Evolutionary conservation across 148 eudicot species (phyloP), one percentile per base, ranked within the genome.

Genomic region (Silene latifolia): DNA sequence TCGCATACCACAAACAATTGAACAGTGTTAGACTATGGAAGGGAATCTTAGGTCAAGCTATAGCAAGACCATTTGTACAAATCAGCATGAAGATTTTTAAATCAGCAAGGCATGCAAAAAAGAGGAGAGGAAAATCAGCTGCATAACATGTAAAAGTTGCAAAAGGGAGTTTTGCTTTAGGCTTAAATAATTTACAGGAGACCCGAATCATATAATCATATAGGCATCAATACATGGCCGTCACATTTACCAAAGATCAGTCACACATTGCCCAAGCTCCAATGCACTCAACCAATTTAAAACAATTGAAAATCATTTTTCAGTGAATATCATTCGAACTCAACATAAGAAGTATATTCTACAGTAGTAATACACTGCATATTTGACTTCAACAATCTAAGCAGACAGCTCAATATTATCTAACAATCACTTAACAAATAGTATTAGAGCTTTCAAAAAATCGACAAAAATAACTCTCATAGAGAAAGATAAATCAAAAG

Each of bases 1-100:
- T 67, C 8, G 21, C 70, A 67, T 67, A 64, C 39, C 7, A 56
- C 63, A 69, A 77, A 19, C 39, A 61, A 19, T 13, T 15, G 61
- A 19, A 58, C 20, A 44, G 4, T 0, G 47, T 25, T 11, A 64
- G 72, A 72, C 67, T 15, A 7, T 18, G 65, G 6, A 20, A 35
- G 15, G 63, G 24, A 61, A 32, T 65, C 23, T 39, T 29, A 59
- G 67, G 17, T 42, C 62, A 29, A 12, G 21, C 56, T 32, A 11
- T 51, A 51, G 15, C 4, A 29, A 24, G 39, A 56, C 54, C 62
- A 56, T 29, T 3, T 17, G 10, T 21, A 63, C 48, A 48, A 42
- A 29, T 20, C 27, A 58, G 63, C 73, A 42, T 7, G 44, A 60
- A 54, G 67, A 64, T 39, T 46, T 39, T 46, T 51, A 54, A 5